Evolutionary conservation across 2,329 filamentous ascomycete genomes (phyloP).

Genomic region (Fusarium virguliforme): DNA sequence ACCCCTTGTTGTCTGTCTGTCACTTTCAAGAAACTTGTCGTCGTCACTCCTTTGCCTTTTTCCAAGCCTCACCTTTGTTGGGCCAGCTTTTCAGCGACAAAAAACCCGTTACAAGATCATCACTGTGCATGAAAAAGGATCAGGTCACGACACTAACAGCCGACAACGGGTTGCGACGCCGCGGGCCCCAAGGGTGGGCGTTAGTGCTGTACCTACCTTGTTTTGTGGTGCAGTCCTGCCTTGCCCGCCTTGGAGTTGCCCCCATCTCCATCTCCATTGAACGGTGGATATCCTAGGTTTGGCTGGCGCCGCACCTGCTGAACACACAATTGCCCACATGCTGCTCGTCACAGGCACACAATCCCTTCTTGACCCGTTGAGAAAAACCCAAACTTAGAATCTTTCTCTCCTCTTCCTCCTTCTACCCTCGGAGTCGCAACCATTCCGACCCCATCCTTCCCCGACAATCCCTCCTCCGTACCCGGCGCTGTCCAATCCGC

Average conservation of each 20-base stretch:
- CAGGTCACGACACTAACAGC: slow-evolving; percentile 21
- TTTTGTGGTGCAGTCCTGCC: slow-evolving; percentile 23
- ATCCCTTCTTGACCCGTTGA: slow-evolving; percentile 10
- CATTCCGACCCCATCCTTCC: slow-evolving; percentile 54
- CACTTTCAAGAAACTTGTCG: slow-evolving; percentile 16
- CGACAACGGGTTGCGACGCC: slow-evolving; percentile 20
- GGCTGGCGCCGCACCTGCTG: slow-evolving; percentile 22
- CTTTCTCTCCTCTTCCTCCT: slow-evolving; percentile 4
- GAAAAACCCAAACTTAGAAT: slow-evolving; percentile 18
- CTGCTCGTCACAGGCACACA: slow-evolving; percentile 37
- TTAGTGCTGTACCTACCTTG: slow-evolving; percentile 39
- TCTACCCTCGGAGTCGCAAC: slow-evolving; percentile 48
- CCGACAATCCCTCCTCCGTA: slow-evolving; percentile 60
- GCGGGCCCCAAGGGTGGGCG: slow-evolving; percentile 24
- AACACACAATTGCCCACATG: slow-evolving; percentile 44
- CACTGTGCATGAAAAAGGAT: slow-evolving; percentile 3
- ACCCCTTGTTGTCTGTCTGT: slow-evolving; percentile 24
- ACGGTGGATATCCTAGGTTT: slow-evolving; percentile 16
- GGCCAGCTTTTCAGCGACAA: no score
- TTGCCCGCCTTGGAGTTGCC: slow-evolving; percentile 13
- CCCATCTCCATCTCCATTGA: slow-evolving; percentile 21
- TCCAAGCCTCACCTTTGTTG: slow-evolving; percentile 33
- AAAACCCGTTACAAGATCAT: slow-evolving; percentile 1
- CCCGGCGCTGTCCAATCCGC: slow-evolving; percentile 50
- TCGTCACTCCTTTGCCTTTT: slow-evolving; percentile 22